Conservation (phyloP, 306 rosid species). For the Quercus dentata region DNA sequence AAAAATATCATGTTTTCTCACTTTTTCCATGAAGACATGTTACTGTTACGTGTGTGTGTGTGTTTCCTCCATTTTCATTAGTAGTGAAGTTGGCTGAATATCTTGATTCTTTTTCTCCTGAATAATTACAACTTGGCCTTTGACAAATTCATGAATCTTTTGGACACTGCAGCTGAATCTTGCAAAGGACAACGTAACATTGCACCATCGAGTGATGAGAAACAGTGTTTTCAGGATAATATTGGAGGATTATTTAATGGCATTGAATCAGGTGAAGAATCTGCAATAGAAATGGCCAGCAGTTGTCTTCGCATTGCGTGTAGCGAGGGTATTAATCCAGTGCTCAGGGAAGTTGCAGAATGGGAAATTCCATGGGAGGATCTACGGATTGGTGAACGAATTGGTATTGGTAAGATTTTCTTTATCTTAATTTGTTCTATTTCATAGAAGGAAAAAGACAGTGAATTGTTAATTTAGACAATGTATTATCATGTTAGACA, state of each 20-base stretch:
- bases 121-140: background rate
- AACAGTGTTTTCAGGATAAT: slow-evolving; percentile 29
- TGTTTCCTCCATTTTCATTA: background rate
- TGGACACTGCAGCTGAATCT: slow-evolving; percentile 14
- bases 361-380: slow-evolving; percentile 99
- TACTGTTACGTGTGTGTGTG: background rate
- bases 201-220: slow-evolving; percentile 34
- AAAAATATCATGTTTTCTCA: background rate
- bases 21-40: background rate
- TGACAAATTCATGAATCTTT: background rate
- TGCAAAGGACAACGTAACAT: slow-evolving; percentile 24
- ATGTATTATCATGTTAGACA: background rate
- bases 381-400: slow-evolving; percentile 96
- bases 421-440: slow-evolving; percentile 8
- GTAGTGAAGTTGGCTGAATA: background rate
- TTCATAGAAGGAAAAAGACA: background rate
- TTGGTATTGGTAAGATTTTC: slow-evolving; percentile 83
- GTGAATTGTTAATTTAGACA: background rate
- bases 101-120: background rate
- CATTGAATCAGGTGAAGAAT: slow-evolving; percentile 35
- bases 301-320: slow-evolving; percentile 26
- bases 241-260: slow-evolving; percentile 26
- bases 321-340: slow-evolving; percentile 45
- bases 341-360: slow-evolving; percentile 69
- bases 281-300: slow-evolving; percentile 32